phyloP scores from a whole-genome alignment of 176 grass and related monocot species.

The Cenchrus fungigraminus region DNA sequence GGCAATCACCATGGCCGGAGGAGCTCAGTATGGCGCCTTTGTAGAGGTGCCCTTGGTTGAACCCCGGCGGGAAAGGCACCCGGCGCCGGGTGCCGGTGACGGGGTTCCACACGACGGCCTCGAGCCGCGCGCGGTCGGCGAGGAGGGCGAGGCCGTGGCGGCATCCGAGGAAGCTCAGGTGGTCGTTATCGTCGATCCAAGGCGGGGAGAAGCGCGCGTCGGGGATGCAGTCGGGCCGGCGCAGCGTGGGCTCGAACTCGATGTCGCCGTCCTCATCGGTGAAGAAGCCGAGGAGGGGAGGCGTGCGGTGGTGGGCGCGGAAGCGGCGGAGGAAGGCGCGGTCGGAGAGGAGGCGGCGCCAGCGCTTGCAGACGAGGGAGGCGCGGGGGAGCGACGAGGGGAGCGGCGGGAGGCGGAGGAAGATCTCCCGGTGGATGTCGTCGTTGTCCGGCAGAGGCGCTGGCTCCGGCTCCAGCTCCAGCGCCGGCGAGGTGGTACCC shows the following conservation, averaged over 20 bases:
- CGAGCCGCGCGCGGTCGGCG: not conserved
- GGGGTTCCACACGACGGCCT: slow-evolving; percentile 28
- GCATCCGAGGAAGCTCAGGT: not conserved
- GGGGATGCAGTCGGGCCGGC: slow-evolving; percentile 1
- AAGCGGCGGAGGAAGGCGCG: not conserved
- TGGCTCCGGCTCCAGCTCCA: not conserved
- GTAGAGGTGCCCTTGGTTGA: not conserved
- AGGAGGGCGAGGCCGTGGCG: slow-evolving; percentile 18
- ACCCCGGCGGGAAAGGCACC: not conserved
- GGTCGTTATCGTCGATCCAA: not conserved
- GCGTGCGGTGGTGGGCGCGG: not conserved
- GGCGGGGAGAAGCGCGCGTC: not conserved
- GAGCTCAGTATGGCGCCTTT: not conserved
- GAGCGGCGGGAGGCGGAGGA: not conserved
- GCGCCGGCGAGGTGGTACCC: not conserved
- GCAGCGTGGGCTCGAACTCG: slow-evolving; percentile 12
- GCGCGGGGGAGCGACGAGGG: not conserved
- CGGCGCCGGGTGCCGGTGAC: not conserved
- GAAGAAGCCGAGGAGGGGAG: slow-evolving; percentile 11
- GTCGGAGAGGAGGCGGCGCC: not conserved
- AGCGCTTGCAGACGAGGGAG: not conserved
- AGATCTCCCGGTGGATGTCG: not conserved
- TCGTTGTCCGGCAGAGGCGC: not conserved
- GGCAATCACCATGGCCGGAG: not conserved
- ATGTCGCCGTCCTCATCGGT: not conserved